Evolutionary conservation across 768 basidiomycete species (phyloP), one percentile per base, ranked within the genome.

Genomic region (Suillus tomentosus): DNA sequence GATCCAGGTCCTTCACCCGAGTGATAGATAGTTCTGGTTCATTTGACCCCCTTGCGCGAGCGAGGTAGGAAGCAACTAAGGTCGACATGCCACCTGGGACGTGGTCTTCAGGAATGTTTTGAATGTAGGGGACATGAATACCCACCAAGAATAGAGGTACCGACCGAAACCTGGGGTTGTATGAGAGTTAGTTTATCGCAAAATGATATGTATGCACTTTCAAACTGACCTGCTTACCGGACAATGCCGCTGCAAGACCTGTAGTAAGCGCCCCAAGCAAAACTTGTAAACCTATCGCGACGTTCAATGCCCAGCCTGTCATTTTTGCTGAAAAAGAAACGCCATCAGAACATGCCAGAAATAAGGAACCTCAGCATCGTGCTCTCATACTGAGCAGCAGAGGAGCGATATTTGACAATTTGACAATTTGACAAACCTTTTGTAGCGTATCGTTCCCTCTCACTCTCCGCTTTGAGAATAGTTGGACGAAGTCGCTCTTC

Each of bases 1-100:
- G 82, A 22, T 90, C 86, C 3, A 92, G 79, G 64, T 88, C 87
- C 65, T 87, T 85, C 5, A 79, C 79, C 7, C 85, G 82, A 3
- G 77, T 71, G 36, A 80, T 78, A 0, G 88, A 89, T n/a, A 81
- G 58, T 66, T 91, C 88, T 2, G 91, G 91, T 67, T 92, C 90
- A 47, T 84, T 84, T 0, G 88, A 86, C 13, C 89, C 88, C 31
- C 89, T 84, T 36, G 84, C 80, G 14, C 87, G 85, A 3, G 90
- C 91, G 24, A 92, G 80, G 73, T 88, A 92, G 3, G 89, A 87
- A 19, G 90, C 89, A 15, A 87, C 82, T 22, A 91, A 36, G 0
- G 90, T 92, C 5, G 89, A 74, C 13, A 88, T 64, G 17, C 86
- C 90, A 45, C 91, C 88, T 86, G 27, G 0, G 56, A 9, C 13